Evolutionary conservation across 345 rosid genomes (phyloP).

Genomic region (Mangifera indica): DNA sequence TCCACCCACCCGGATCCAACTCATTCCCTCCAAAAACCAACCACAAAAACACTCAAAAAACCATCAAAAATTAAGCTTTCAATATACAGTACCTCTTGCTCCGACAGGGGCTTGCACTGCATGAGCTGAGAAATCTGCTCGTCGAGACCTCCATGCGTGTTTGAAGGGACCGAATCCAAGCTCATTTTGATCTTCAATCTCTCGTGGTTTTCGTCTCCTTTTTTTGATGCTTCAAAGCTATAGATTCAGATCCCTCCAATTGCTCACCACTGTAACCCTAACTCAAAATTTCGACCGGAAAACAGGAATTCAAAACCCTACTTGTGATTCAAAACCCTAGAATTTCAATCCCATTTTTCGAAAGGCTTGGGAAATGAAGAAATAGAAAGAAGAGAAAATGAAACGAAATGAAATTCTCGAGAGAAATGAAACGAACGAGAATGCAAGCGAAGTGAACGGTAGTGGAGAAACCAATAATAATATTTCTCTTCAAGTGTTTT

Average conservation of each 20-base stretch:
- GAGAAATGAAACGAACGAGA: neutral
- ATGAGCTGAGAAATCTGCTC: conserved; percentile 57
- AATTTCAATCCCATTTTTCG: neutral
- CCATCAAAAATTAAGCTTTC: neutral
- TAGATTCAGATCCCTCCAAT: conserved; percentile 31
- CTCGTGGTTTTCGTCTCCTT: neutral
- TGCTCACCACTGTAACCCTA: neutral
- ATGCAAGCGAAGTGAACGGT: conserved; percentile 2
- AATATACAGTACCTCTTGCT: conserved; percentile 37
- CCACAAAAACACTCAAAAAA: neutral
- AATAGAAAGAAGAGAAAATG: neutral
- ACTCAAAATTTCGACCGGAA: conserved; percentile 9
- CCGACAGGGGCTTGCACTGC: conserved; percentile 66
- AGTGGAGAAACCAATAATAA: conserved; percentile 30
- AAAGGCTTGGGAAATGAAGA: neutral
- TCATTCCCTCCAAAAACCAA: neutral
- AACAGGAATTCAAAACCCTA: conserved; percentile 20
- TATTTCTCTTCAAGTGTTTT: neutral
- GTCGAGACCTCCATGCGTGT: conserved; percentile 48
- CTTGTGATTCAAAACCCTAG: conserved; percentile 3
- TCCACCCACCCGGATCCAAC: conserved; percentile 8
- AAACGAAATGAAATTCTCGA: neutral
- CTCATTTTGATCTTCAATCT: conserved; percentile 30
- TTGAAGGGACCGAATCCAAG: conserved; percentile 43
- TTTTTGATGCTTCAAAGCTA: neutral